Evolutionary conservation across 1,139 yeast species (phyloP).

Genomic region (Lipomyces yarrowii): DNA sequence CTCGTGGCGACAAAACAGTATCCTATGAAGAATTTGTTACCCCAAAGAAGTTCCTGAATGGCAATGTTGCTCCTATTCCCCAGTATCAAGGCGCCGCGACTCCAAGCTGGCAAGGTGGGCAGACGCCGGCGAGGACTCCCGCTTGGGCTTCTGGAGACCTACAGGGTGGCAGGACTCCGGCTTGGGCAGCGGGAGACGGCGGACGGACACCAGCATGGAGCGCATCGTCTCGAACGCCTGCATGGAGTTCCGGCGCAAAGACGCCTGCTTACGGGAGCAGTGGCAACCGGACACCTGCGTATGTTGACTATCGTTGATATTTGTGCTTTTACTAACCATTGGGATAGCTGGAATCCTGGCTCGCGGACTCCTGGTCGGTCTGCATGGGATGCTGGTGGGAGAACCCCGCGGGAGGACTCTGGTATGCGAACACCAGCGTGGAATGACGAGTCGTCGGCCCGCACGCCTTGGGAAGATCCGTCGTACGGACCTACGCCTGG

Average conservation of each 20-base stretch:
- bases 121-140: conserved; percentile 47
- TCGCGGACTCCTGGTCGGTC: conserved; percentile 41
- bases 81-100: conserved; percentile 39
- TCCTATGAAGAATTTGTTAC: conserved; percentile 82
- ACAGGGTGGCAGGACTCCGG: conserved; percentile 51
- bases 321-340: background rate
- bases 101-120: conserved; percentile 35
- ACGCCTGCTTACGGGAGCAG: conserved; percentile 24
- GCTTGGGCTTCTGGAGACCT: conserved; percentile 45
- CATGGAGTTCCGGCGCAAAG: conserved; percentile 41
- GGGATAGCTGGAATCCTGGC: conserved; percentile 31
- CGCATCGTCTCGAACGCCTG: conserved; percentile 45
- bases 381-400: conserved; percentile 42
- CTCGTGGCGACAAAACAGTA: conserved; percentile 55
- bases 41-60: conserved; percentile 45
- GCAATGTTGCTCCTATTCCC: conserved; percentile 38
- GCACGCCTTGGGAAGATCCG: conserved; percentile 37
- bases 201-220: conserved; percentile 53
- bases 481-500: conserved; percentile 31
- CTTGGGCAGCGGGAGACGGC: conserved; percentile 48
- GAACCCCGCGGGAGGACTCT: conserved; percentile 35
- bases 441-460: conserved; percentile 26
- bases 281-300: conserved; percentile 29
- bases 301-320: background rate
- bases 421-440: conserved; percentile 40